Percentiles rank a stretch among this genome's conserved stretches.
Conservation (phyloP, 371 early-diverging fungal species). For the Ordospora pajunii region DNA sequence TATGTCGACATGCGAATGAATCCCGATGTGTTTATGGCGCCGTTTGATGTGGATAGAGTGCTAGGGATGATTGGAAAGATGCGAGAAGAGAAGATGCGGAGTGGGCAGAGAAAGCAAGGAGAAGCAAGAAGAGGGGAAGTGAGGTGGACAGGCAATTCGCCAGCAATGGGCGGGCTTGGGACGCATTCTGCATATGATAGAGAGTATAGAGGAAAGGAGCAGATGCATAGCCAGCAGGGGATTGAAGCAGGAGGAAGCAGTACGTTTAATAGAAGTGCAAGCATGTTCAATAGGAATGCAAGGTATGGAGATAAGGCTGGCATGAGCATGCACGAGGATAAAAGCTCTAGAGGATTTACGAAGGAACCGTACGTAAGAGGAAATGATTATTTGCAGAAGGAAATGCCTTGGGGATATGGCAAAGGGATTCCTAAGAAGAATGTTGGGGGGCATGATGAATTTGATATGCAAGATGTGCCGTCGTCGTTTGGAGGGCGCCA, state of each 20-base stretch:
- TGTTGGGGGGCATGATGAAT: neutral
- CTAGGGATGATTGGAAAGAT: neutral
- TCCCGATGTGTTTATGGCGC: constrained; percentile 26
- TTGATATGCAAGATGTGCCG: constrained; percentile 3
- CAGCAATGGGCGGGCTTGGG: neutral
- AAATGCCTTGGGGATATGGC: neutral
- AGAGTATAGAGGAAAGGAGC: neutral
- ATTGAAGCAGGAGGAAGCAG: neutral
- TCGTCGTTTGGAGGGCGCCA: neutral
- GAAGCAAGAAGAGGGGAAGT: neutral
- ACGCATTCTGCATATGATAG: neutral
- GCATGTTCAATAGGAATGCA: neutral
- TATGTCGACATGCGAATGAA: constrained; percentile 9
- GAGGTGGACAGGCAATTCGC: neutral
- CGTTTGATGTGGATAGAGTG: constrained; percentile 26
- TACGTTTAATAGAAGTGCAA: neutral
- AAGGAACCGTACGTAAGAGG: neutral
- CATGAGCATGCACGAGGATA: neutral
- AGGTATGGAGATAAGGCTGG: neutral
- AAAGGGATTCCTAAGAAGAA: neutral
- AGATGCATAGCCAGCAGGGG: neutral
- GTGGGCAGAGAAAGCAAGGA: neutral
- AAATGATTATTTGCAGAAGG: neutral
- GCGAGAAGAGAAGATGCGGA: neutral
- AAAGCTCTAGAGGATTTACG: neutral